Evolutionary conservation across 306 rosid genomes (phyloP).

Genomic region (Pyrus bretschneideri): DNA sequence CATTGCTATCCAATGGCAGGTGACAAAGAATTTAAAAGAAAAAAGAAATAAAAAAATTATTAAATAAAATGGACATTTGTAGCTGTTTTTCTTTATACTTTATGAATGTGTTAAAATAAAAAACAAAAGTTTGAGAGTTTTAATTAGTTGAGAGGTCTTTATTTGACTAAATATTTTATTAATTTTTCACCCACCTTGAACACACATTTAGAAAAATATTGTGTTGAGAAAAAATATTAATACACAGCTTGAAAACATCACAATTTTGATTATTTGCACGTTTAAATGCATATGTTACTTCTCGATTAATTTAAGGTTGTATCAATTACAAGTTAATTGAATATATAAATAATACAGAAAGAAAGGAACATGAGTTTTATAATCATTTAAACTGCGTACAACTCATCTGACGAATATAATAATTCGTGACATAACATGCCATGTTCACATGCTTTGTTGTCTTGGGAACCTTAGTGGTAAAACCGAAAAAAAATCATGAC

Average conservation of each 20-base stretch:
- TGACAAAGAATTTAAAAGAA: too few relatives aligned
- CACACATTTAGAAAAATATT: not conserved
- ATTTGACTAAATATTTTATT: not conserved
- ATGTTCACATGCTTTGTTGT: not conserved
- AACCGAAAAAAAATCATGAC: not conserved
- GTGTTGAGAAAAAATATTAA: not conserved
- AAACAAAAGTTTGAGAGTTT: too few relatives aligned
- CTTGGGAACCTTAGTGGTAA: not conserved
- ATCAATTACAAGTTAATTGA: not conserved
- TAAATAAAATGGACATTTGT: too few relatives aligned
- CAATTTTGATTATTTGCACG: not conserved
- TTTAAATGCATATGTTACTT: not conserved
- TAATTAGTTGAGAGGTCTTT: too few relatives aligned
- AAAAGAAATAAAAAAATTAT: too few relatives aligned
- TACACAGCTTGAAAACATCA: not conserved
- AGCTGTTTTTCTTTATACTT: too few relatives aligned
- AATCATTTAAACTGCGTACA: not conserved
- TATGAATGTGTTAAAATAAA: too few relatives aligned
- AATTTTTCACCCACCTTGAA: not conserved
- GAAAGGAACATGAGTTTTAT: not conserved
- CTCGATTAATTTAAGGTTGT: not conserved
- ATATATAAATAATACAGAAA: not conserved
- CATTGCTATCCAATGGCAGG: too few relatives aligned
- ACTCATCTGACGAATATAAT: not conserved
- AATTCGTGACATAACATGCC: not conserved